Base-by-base conservation (phyloP, 2,329 filamentous ascomycete species). In the Talaromyces islandicus region DNA sequence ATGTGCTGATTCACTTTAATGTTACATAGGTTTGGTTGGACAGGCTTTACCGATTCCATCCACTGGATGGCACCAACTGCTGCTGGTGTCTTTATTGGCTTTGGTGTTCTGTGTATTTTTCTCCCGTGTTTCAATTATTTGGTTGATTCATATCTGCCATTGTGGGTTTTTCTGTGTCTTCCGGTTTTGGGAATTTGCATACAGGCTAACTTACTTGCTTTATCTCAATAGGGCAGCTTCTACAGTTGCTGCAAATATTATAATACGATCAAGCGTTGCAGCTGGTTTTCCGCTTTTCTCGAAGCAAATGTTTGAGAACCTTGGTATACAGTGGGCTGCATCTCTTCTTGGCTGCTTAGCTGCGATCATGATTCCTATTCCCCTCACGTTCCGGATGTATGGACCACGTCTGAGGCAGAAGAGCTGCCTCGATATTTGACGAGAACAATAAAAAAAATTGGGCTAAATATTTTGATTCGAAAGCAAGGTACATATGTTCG, bases 271-370 rank as follows among this genome's bases (percentile, higher is more conserved):
- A 0, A 63, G 69, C 5, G 65, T 75, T 1, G 73, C 69, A 19
- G 71, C 71, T 3, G 67, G 68, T 7, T 75, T 75, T 50, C 73
- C 73, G 1, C 66, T 75, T 9, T 75, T 76, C 56, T 66, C 71
- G 0, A 66, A 64, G 29, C 73, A 75, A 57, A 71, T 76, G 70
- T 75, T 75, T 54, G 29, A 66, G n/a, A 73, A 71, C 19, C 53
- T 75, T 17, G 70, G 71, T 7, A 67, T 76, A 10, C 72, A 74
- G 51, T 75, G 74, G 74, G 72, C 73, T 5, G 68, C 69, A 27
- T 75, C 74, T 1, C 62, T 76, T 10, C 64, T 77, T n/a, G 74
- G 74, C 0, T 73, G 73, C 58, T 57, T 76, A 10, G 68, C 73
- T 0, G 62, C 66, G 1, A 68, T 71, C 25, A 72, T 76, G 73